Percentiles rank a stretch among this genome's conserved stretches.
phyloP scores from a whole-genome alignment of 2,329 filamentous ascomycete species.

The Diaporthe citriasiana region DNA sequence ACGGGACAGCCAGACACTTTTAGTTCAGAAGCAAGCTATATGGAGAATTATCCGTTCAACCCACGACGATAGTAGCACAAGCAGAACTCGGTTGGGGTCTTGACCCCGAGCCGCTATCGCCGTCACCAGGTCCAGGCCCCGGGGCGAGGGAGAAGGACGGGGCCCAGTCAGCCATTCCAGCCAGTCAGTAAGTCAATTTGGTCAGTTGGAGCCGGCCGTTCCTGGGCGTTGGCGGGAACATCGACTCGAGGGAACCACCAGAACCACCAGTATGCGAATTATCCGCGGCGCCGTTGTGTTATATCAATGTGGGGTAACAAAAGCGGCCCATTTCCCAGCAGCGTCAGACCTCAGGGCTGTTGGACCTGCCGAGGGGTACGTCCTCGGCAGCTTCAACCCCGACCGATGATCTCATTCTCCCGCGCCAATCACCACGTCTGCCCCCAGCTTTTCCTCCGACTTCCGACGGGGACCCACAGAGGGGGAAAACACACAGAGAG shows the following conservation, averaged over 20 bases:
- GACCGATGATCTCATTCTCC: conserved; percentile 33
- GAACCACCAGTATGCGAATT: conserved; percentile 10
- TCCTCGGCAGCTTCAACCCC: conserved; percentile 29
- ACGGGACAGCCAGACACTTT: not conserved
- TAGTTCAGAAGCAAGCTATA: not conserved
- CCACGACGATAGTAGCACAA: conserved; percentile 11
- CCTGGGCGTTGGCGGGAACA: not conserved
- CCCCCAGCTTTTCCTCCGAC: conserved; percentile 25
- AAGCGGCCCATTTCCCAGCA: conserved; percentile 18
- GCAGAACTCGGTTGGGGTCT: not conserved
- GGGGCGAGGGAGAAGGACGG: not conserved
- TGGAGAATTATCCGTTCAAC: conserved; percentile 11
- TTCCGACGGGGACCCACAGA: conserved; percentile 6
- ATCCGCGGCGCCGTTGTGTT: conserved; percentile 24
- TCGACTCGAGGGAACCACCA: not conserved
- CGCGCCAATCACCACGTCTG: conserved; percentile 30
- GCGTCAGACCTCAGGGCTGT: not conserved
- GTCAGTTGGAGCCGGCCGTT: not conserved
- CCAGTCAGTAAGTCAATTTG: not conserved
- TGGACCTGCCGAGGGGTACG: not conserved
- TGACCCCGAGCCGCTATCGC: conserved; percentile 33
- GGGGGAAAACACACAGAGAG: not conserved
- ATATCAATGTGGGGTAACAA: conserved; percentile 25
- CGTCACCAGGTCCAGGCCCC: conserved; percentile 11
- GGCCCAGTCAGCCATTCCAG: conserved; percentile 3